Conservation (phyloP, 805 yeast genomes). For the Citeromyces matritensis region DNA sequence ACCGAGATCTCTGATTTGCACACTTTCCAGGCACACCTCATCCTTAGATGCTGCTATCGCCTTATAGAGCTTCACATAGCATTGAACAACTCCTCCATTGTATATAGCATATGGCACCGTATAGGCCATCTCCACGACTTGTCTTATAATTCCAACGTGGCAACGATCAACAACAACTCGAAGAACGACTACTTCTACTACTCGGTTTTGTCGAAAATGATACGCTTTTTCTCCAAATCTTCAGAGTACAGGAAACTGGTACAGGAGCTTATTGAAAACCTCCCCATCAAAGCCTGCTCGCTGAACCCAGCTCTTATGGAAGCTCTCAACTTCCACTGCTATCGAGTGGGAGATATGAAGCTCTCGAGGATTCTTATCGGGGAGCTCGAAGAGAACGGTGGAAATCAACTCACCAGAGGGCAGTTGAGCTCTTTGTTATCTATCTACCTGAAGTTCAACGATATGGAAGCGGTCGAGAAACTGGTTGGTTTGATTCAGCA, state of each 20-base stretch:
- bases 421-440: conserved; percentile 15
- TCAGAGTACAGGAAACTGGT: conserved; percentile 12
- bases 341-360: conserved; percentile 10
- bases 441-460: conserved; percentile 10
- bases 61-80: conserved; percentile 10
- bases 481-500: conserved; percentile 4
- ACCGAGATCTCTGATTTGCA: conserved; percentile 1
- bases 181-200: conserved; percentile 12
- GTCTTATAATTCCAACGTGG: conserved; percentile 9
- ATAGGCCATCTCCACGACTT: conserved; percentile 15
- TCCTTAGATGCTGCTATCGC: conserved; percentile 5
- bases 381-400: conserved; percentile 5
- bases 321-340: conserved; percentile 13
- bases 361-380: conserved; percentile 10
- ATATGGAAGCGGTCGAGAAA: conserved; percentile 13
- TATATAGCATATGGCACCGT: conserved; percentile 12
- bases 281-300: conserved; percentile 17
- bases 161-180: conserved; percentile 11
- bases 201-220: conserved; percentile 8
- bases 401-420: conserved; percentile 11
- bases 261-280: conserved; percentile 9
- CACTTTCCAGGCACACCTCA: too few species aligned
- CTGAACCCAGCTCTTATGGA: conserved; percentile 17
- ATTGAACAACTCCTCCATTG: conserved; percentile 11
- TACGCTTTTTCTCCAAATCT: conserved; percentile 13